Conservation (phyloP, 805 yeast species). For the Komagataella pastoris region DNA sequence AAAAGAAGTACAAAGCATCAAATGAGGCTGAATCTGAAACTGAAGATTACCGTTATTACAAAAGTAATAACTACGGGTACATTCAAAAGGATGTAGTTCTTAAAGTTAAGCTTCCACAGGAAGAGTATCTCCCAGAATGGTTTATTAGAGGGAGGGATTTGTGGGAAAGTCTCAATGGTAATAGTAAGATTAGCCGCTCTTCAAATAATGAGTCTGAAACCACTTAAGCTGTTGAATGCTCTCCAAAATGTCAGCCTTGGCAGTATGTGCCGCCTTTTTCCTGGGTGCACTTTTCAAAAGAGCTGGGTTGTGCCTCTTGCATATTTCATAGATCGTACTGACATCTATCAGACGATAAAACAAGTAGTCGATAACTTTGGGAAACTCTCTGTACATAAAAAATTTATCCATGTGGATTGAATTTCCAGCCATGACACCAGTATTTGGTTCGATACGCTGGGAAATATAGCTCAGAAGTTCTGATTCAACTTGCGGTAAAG, state of each 20-base stretch:
- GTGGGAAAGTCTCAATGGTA: slow-evolving; percentile 37
- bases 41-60: slow-evolving; percentile 9
- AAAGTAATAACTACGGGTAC: not conserved
- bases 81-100: slow-evolving; percentile 25
- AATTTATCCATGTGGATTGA: slow-evolving; percentile 84
- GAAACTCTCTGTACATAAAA: slow-evolving; percentile 77
- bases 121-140: slow-evolving; percentile 62
- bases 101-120: slow-evolving; percentile 43
- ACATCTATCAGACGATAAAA: slow-evolving; percentile 84
- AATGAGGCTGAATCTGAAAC: slow-evolving; percentile 13
- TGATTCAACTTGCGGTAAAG: slow-evolving; percentile 45
- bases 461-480: slow-evolving; percentile 54
- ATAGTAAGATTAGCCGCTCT: slow-evolving; percentile 3
- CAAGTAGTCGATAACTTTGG: slow-evolving; percentile 45
- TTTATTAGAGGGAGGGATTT: slow-evolving; percentile 45
- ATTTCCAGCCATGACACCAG: slow-evolving; percentile 81
- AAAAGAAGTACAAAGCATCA: slow-evolving; percentile 14
- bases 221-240: slow-evolving; percentile 75
- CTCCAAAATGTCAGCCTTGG: slow-evolving; percentile 77
- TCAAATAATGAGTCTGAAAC: slow-evolving; percentile 56
- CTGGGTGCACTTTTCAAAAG: slow-evolving; percentile 43
- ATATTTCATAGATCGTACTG: slow-evolving; percentile 71
- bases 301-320: slow-evolving; percentile 61
- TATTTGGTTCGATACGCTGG: slow-evolving; percentile 35
- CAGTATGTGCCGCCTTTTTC: slow-evolving; percentile 71